A percentile compares a stretch with the other conserved stretches of the same genome.
Conservation (phyloP, 2,329 filamentous ascomycete species). For the Fonsecaea pedrosoi region DNA sequence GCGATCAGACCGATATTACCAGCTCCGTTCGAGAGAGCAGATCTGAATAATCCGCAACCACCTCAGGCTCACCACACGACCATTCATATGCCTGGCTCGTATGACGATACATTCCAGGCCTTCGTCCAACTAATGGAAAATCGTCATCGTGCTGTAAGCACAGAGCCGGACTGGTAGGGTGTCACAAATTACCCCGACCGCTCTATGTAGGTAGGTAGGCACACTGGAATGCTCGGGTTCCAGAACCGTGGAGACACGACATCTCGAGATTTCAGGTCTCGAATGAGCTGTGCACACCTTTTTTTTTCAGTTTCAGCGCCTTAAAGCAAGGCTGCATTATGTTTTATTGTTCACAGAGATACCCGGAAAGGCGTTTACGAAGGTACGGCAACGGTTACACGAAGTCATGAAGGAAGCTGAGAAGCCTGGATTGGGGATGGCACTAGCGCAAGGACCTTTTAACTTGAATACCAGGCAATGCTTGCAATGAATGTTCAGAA, state of each 20-base stretch:
- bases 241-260: neutral
- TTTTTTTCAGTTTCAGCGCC: neutral
- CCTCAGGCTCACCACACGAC: neutral
- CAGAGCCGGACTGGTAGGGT: neutral
- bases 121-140: neutral
- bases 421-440: neutral
- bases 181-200: neutral
- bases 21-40: neutral
- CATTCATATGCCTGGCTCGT: conserved; percentile 1
- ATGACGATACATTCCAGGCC: conserved; percentile 24
- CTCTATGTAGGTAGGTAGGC: neutral
- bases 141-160: neutral
- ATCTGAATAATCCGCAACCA: conserved; percentile 9
- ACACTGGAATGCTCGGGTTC: neutral
- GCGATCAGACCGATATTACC: neutral
- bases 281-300: neutral
- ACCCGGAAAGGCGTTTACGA: neutral
- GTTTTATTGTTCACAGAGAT: neutral
- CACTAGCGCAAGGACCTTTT: neutral
- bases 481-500: neutral
- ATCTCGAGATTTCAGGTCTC: neutral
- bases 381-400: neutral
- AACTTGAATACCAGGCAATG: neutral
- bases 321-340: neutral
- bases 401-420: neutral